A percentile compares a stretch with the other conserved stretches of the same genome.
Evolutionary conservation across 805 yeast species (phyloP).

Genomic region (Metschnikowia sp.): DNA sequence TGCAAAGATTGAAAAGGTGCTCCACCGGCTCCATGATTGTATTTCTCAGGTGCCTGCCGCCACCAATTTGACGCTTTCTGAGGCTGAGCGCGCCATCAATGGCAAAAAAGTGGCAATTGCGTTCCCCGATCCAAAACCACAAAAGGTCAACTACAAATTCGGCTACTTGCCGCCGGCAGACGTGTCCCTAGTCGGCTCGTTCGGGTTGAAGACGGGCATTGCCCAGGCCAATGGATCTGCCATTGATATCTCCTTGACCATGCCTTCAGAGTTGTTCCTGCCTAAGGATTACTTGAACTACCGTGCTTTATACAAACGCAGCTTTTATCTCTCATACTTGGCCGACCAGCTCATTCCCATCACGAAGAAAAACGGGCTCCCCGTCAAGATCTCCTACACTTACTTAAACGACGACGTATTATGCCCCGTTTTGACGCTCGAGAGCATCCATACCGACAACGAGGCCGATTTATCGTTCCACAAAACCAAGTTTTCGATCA

Average conservation of each 20-base stretch:
- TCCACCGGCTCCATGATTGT: conserved; percentile 68
- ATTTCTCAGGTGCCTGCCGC: conserved; percentile 60
- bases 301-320: conserved; percentile 84
- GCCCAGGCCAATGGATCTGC: conserved; percentile 59
- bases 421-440: conserved; percentile 69
- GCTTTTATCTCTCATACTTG: conserved; percentile 79
- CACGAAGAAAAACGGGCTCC: conserved; percentile 54
- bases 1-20: conserved; percentile 63
- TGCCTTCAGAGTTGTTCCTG: conserved; percentile 74
- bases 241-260: conserved; percentile 76
- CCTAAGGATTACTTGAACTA: conserved; percentile 88
- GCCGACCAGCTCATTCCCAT: conserved; percentile 59
- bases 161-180: conserved; percentile 66
- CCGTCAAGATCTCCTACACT: conserved; percentile 59
- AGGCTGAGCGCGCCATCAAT: conserved; percentile 55
- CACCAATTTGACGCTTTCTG: conserved; percentile 48
- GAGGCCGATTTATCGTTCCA: conserved; percentile 51
- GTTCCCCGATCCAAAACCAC: conserved; percentile 87
- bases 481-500: conserved; percentile 67
- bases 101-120: conserved; percentile 64
- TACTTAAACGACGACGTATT: conserved; percentile 73
- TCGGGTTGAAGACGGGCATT: conserved; percentile 81
- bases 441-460: conserved; percentile 49
- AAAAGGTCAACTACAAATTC: conserved; percentile 66
- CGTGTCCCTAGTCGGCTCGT: conserved; percentile 82